Conservation (phyloP, 1,139 yeast genomes). For the Geotrichum aggregatum region DNA sequence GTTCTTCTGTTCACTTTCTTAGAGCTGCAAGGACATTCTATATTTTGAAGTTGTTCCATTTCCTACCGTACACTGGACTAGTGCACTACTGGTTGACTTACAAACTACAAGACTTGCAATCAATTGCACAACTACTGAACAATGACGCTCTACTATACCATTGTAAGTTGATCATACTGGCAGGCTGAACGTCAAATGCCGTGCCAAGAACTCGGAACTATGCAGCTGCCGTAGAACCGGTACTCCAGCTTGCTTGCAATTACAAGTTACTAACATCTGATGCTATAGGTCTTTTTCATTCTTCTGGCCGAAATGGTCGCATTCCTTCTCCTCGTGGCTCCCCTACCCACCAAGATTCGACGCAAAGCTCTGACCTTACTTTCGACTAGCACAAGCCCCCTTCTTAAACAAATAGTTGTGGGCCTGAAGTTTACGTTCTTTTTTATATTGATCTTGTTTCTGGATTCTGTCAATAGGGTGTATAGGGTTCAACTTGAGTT, state of each 20-base stretch:
- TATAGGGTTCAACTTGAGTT: slow-evolving; percentile 61
- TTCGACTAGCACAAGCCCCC: slow-evolving; percentile 73
- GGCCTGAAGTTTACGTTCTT: slow-evolving; percentile 78
- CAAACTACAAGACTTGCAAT: too few relatives aligned
- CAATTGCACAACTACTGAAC: slow-evolving; percentile 14
- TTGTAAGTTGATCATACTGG: too few relatives aligned
- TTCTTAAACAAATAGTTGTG: slow-evolving; percentile 66
- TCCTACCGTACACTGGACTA: too few relatives aligned
- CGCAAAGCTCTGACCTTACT: slow-evolving; percentile 61
- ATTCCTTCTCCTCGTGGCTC: slow-evolving; percentile 77
- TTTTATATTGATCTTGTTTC: slow-evolving; percentile 76
- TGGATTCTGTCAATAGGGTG: slow-evolving; percentile 86
- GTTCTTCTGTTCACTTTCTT: too few relatives aligned
- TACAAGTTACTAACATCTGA: too few relatives aligned
- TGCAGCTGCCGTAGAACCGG: too few relatives aligned
- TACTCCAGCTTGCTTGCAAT: too few relatives aligned
- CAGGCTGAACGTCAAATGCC: too few relatives aligned
- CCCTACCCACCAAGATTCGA: slow-evolving; percentile 74
- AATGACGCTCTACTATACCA: slow-evolving; percentile 71
- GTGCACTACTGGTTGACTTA: too few relatives aligned
- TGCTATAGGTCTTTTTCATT: slow-evolving; percentile 56
- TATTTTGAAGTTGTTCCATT: too few relatives aligned
- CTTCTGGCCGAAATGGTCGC: slow-evolving; percentile 75
- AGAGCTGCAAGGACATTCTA: too few relatives aligned
- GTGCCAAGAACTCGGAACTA: too few relatives aligned